phyloP scores from a whole-genome alignment of 2,329 filamentous ascomycete genomes.

The Spiromastix sp. region DNA sequence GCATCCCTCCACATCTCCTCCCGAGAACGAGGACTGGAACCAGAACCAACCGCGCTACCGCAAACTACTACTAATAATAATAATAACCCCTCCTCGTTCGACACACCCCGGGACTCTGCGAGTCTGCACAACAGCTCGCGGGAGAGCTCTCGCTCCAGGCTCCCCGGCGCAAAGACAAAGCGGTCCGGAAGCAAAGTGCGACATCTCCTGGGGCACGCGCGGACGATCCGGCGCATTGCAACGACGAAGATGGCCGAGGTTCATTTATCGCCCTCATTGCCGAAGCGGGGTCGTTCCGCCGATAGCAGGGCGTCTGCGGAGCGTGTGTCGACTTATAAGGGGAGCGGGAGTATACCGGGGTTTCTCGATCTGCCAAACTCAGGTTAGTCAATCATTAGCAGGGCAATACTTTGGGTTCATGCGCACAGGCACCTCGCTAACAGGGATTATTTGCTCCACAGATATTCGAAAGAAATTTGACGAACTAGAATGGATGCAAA shows the following conservation, averaged over 20 bases:
- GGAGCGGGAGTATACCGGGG: constrained; percentile 21
- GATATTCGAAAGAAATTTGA: constrained; percentile 51
- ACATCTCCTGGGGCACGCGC: constrained; percentile 31
- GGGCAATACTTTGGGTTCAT: too few species aligned
- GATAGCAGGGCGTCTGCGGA: constrained; percentile 21
- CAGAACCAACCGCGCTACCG: constrained; percentile 8
- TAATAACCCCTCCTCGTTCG: background rate
- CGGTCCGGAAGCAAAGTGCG: constrained; percentile 29
- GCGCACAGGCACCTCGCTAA: too few species aligned
- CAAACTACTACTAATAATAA: too few species aligned
- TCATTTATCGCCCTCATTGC: constrained; percentile 24
- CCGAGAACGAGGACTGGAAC: constrained; percentile 16
- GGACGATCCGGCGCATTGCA: constrained; percentile 29
- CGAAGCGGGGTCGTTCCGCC: constrained; percentile 28
- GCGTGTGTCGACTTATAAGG: constrained; percentile 9
- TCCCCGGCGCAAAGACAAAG: too few species aligned
- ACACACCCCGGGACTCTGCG: constrained; percentile 6
- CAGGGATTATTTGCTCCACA: too few species aligned
- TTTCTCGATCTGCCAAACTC: constrained; percentile 28
- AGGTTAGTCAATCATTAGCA: constrained; percentile 21
- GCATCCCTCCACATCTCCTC: constrained; percentile 26
- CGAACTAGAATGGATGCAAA: constrained; percentile 52
- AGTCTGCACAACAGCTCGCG: constrained; percentile 18
- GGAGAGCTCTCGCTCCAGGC: constrained; percentile 13
- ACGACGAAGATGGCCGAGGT: constrained; percentile 33